Evolutionary conservation across 768 basidiomycete genomes (phyloP).

Genomic region (Mycena rebaudengoi): DNA sequence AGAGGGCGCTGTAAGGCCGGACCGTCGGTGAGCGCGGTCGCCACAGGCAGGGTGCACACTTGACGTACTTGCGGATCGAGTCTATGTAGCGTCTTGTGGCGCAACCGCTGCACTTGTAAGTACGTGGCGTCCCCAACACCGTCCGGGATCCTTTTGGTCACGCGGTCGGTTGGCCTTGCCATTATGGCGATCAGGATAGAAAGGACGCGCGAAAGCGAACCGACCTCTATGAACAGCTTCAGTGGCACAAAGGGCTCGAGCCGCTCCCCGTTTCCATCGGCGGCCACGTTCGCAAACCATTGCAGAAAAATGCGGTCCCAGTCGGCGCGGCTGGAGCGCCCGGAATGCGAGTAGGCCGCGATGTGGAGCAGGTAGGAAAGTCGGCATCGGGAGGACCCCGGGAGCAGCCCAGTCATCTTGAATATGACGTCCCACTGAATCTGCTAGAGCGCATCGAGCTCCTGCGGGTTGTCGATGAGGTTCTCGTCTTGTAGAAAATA

Average conservation of each 20-base stretch:
- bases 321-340: background rate
- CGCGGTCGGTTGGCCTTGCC: too few species aligned
- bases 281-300: background rate
- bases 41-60: too few species aligned
- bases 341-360: constrained; percentile 1
- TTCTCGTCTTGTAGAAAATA: background rate
- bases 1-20: too few species aligned
- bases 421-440: background rate
- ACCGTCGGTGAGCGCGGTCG: too few species aligned
- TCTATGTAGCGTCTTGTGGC: too few species aligned
- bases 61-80: too few species aligned
- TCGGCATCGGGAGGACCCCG: background rate
- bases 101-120: too few species aligned
- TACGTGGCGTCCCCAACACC: too few species aligned
- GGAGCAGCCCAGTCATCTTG: background rate
- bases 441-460: background rate
- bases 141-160: too few species aligned
- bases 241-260: constrained; percentile 2
- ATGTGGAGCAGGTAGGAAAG: background rate
- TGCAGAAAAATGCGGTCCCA: background rate
- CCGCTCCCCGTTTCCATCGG: background rate
- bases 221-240: constrained; percentile 4
- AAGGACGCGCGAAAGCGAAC: background rate
- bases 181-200: too few species aligned
- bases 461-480: background rate